Conservation (phyloP, 768 basidiomycete species). For the Scleroderma bovista region DNA sequence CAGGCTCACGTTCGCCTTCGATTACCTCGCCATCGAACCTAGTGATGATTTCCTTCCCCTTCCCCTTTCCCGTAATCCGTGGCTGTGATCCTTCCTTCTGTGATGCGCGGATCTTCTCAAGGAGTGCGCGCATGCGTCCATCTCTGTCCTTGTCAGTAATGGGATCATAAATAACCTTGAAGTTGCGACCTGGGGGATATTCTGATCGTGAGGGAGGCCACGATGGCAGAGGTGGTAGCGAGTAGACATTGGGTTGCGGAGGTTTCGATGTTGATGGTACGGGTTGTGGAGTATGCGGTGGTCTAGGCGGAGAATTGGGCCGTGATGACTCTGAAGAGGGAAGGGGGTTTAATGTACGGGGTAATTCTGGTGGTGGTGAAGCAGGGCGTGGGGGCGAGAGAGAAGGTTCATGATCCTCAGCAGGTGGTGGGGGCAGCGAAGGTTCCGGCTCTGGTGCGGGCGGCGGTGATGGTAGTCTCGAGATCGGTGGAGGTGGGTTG, state of each 20-base stretch:
- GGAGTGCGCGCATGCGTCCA: slow-evolving; percentile 32
- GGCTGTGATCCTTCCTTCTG: slow-evolving; percentile 28
- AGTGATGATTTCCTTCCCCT: slow-evolving; percentile 53
- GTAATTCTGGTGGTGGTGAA: slow-evolving; percentile 23
- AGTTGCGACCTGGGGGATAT: slow-evolving; percentile 44
- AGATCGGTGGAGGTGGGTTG: slow-evolving; percentile 2
- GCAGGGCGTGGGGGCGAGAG: slow-evolving; percentile 17
- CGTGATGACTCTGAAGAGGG: slow-evolving; percentile 9
- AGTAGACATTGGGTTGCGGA: slow-evolving; percentile 31
- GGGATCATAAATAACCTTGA: slow-evolving; percentile 63
- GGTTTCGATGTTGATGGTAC: slow-evolving; percentile 24
- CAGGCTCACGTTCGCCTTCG: slow-evolving; percentile 36
- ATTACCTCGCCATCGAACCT: slow-evolving; percentile 54
- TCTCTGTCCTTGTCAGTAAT: slow-evolving; percentile 42
- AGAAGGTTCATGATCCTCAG: slow-evolving; percentile 11
- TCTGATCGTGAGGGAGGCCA: slow-evolving; percentile 54
- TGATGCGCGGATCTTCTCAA: slow-evolving; percentile 36
- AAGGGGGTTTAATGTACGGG: slow-evolving; percentile 13
- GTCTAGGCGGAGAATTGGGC: slow-evolving; percentile 17
- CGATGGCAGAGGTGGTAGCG: slow-evolving; percentile 39
- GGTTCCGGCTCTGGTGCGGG: slow-evolving; percentile 9
- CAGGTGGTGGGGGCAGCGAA: slow-evolving; percentile 20
- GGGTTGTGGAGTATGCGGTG: slow-evolving; percentile 23
- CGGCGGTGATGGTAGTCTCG: slow-evolving; percentile 19
- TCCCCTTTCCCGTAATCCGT: slow-evolving; percentile 57